Evolutionary conservation across 2,329 filamentous ascomycete species (phyloP).

Genomic region (Ophiostoma novo-ulmi): DNA sequence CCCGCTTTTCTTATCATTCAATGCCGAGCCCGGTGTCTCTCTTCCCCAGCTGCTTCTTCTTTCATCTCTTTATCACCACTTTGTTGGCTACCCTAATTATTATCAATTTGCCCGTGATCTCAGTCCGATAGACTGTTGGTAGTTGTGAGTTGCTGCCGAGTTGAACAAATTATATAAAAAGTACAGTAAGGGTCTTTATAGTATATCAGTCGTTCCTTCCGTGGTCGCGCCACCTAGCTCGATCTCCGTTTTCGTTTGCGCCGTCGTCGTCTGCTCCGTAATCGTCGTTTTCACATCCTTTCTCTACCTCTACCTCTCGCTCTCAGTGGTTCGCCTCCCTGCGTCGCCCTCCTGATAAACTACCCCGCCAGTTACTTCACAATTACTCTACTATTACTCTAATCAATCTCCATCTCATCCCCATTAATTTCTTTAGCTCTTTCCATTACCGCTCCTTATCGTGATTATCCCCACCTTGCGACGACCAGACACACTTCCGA

Average conservation of each 20-base stretch:
- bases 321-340: neutral
- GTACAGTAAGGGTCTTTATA: neutral
- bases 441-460: neutral
- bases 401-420: neutral
- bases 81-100: neutral
- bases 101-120: conserved; percentile 4
- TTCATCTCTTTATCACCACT: neutral
- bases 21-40: conserved; percentile 4
- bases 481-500: neutral
- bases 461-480: conserved; percentile 2
- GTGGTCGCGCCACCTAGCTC: neutral
- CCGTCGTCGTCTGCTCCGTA: neutral
- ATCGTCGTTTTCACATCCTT: neutral
- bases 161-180: neutral
- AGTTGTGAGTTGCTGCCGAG: neutral
- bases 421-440: neutral
- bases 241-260: neutral
- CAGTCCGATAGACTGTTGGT: neutral
- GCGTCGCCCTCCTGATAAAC: neutral
- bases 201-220: neutral
- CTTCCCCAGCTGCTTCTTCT: neutral
- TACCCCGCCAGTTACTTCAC: neutral
- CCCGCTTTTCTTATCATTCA: conserved; percentile 1
- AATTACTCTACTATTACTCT: neutral
- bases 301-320: neutral